These are phyloP conservation scores for Fusarium sp. DNA, from an alignment of 2,329 filamentous ascomycete species.

Conservation along the genomic window DNA sequence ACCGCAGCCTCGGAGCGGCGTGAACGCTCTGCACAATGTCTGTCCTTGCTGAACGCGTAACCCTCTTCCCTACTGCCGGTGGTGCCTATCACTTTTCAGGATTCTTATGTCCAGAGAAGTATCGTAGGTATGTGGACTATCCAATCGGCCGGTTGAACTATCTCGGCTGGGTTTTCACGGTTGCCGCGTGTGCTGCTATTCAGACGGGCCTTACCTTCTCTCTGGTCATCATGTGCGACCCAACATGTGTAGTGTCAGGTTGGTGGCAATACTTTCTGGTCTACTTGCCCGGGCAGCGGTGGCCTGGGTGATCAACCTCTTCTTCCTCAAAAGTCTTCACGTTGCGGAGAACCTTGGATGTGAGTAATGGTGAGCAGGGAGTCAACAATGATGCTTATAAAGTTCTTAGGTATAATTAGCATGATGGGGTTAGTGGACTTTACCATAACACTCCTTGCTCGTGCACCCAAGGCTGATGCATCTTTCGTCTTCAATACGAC, in stretches of 20 bases:
- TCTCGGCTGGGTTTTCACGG: conserved; percentile 12
- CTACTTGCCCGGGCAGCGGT: not conserved
- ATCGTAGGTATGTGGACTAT: conserved; percentile 1
- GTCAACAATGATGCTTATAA: not conserved
- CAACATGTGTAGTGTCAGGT: not conserved
- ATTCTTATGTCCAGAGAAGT: conserved; percentile 5
- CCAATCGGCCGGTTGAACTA: conserved; percentile 12
- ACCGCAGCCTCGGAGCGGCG: not conserved
- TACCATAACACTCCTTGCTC: not conserved
- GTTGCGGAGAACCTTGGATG: conserved; percentile 4
- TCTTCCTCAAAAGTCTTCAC: not conserved
- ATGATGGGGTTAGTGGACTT: conserved; percentile 6
- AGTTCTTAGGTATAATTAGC: not conserved
- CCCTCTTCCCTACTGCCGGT: conserved; percentile 11
- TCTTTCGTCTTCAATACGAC: not conserved
- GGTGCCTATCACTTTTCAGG: conserved; percentile 8
- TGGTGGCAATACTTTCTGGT: conserved; percentile 9
- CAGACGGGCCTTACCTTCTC: not conserved
- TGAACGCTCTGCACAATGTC: not conserved
- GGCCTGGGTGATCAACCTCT: conserved; percentile 3
- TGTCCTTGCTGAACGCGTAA: conserved; percentile 3
- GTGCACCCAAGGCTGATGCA: not conserved
- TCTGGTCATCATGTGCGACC: conserved; percentile 3
- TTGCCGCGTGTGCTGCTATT: not conserved
- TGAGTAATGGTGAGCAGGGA: not conserved